phyloP scores from a whole-genome alignment of 257 asterid species.

The Solanum chmielewskii region DNA sequence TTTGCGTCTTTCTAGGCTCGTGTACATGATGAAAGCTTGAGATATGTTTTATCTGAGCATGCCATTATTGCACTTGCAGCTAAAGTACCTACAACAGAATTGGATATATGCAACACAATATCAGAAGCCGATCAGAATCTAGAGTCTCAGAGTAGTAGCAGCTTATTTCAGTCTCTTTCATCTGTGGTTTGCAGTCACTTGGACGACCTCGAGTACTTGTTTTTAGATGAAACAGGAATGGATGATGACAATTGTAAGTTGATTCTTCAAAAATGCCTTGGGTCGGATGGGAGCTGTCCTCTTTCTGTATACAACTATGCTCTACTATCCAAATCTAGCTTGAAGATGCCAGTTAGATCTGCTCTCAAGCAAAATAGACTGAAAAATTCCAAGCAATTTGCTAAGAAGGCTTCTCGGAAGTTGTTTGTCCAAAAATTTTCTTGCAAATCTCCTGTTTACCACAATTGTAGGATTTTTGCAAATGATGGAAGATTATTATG shows the following conservation, averaged over 20 bases:
- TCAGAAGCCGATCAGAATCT: constrained; percentile 48
- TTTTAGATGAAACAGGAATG: constrained; percentile 26
- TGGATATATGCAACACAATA: constrained; percentile 38
- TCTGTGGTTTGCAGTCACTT: constrained; percentile 61
- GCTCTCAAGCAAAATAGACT: constrained; percentile 33
- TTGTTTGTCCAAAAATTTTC: constrained; percentile 85
- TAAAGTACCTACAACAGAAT: constrained; percentile 42
- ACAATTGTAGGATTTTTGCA: constrained; percentile 92
- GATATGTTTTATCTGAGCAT: constrained; percentile 77
- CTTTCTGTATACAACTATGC: constrained; percentile 69
- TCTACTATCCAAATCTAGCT: constrained; percentile 48
- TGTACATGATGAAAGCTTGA: constrained; percentile 90
- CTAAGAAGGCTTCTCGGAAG: constrained; percentile 62
- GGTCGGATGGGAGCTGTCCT: constrained; percentile 65
- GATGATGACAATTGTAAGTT: constrained; percentile 31
- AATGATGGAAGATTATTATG: constrained; percentile 85
- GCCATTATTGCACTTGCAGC: constrained; percentile 64
- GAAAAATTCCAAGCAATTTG: constrained; percentile 41
- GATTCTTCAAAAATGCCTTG: constrained; percentile 51
- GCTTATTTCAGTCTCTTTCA: constrained; percentile 48
- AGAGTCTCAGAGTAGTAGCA: constrained; percentile 20
- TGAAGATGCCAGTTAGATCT: constrained; percentile 35
- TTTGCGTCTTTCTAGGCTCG: constrained; percentile 68
- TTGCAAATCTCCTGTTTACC: constrained; percentile 95
- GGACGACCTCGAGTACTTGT: constrained; percentile 49